phyloP scores from a whole-genome alignment of 257 asterid species.

The Ehretia macrophylla region DNA sequence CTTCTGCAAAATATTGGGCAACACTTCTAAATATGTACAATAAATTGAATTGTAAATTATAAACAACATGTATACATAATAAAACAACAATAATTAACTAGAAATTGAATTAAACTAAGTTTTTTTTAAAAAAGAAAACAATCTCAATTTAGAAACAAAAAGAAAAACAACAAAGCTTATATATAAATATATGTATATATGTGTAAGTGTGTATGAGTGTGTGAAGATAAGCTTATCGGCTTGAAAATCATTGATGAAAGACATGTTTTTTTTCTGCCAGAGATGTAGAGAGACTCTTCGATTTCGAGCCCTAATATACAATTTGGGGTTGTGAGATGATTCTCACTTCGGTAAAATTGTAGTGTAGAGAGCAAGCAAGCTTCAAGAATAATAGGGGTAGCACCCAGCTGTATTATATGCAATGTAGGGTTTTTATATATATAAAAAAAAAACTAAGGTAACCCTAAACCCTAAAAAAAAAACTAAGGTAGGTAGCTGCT shows the following conservation, averaged over 20 bases:
- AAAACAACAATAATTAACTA: slow-evolving; percentile 4
- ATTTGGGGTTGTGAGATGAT: no score
- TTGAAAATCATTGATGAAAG: slow-evolving; percentile 80
- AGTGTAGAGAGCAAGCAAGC: no score
- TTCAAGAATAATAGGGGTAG: no score
- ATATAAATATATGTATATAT: no score
- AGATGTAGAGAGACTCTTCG: background rate
- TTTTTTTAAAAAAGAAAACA: no score
- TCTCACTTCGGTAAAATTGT: no score
- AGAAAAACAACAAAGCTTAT: background rate
- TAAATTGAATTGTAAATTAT: no score
- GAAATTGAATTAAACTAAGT: slow-evolving; percentile 16
- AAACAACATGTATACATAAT: background rate
- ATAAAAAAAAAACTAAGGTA: no score
- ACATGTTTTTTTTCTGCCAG: slow-evolving; percentile 29
- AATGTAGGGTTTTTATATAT: no score
- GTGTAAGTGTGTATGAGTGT: background rate
- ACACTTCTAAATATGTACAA: slow-evolving; percentile 64
- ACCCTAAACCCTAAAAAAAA: no score
- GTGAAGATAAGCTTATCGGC: slow-evolving; percentile 31
- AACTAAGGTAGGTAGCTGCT: no score
- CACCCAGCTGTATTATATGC: no score
- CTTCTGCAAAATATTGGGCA: slow-evolving; percentile 71
- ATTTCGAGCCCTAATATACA: slow-evolving; percentile 29
- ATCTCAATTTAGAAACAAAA: background rate